Percentiles rank a stretch among this genome's conserved stretches.
phyloP scores from a whole-genome alignment of 257 asterid species.

The Plantago major region DNA sequence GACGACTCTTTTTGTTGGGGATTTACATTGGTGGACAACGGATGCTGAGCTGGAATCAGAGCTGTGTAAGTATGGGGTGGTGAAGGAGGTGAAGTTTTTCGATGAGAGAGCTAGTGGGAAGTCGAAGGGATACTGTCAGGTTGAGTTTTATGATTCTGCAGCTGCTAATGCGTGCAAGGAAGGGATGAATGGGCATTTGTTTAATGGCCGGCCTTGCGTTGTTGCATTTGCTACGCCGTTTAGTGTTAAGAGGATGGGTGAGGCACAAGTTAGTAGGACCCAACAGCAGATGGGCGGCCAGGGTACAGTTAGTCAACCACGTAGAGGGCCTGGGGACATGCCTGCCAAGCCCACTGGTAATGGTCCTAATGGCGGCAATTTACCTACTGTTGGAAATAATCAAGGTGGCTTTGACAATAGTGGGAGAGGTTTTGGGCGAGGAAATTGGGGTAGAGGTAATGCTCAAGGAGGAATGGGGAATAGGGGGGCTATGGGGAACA shows the following conservation, averaged over 20 bases:
- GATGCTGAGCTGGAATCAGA: conserved; percentile 87
- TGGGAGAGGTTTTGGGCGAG: conserved; percentile 74
- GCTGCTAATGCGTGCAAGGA: conserved; percentile 88
- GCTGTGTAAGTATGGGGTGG: conserved; percentile 70
- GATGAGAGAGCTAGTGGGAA: conserved; percentile 98
- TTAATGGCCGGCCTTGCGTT: conserved; percentile 89
- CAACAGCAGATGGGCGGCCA: conserved; percentile 51
- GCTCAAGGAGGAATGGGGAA: conserved; percentile 50
- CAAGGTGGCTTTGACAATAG: conserved; percentile 47
- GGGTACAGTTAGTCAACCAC: conserved; percentile 39
- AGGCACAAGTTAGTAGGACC: conserved; percentile 59
- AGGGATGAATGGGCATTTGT: conserved; percentile 72
- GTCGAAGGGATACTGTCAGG: conserved; percentile 97
- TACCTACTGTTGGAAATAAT: conserved; percentile 37
- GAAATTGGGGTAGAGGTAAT: conserved; percentile 76
- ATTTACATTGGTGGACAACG: conserved; percentile 97
- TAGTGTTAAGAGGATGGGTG: conserved; percentile 80
- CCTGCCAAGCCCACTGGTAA: conserved; percentile 39
- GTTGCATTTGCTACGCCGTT: conserved; percentile 90
- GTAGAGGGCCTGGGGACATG: conserved; percentile 57
- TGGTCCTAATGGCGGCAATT: conserved; percentile 31
- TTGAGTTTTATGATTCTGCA: conserved; percentile 72
- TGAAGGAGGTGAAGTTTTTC: conserved; percentile 86
- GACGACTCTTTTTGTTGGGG: conserved; percentile 82
- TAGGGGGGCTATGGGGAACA: conserved; percentile 40